phyloP scores from a whole-genome alignment of 768 basidiomycete genomes.

The Rubroboletus satanas region DNA sequence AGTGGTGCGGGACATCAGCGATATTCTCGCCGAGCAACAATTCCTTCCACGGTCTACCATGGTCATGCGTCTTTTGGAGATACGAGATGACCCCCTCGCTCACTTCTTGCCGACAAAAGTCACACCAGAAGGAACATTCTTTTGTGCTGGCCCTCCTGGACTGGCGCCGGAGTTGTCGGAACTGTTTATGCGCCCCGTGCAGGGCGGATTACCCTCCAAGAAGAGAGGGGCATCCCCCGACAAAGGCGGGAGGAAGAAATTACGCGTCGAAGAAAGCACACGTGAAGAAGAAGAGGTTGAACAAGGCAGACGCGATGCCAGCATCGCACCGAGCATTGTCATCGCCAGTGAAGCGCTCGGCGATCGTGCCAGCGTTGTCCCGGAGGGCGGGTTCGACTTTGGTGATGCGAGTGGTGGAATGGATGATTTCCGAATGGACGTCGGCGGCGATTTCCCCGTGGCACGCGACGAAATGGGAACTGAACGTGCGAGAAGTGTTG shows the following conservation, averaged over 20 bases:
- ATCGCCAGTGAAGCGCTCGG: conserved; percentile 55
- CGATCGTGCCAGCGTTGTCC: conserved; percentile 49
- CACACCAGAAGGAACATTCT: conserved; percentile 68
- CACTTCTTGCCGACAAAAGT: conserved; percentile 82
- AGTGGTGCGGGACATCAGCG: conserved; percentile 53
- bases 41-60: conserved; percentile 83
- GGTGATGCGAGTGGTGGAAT: conserved; percentile 49
- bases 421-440: conserved; percentile 73
- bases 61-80: conserved; percentile 82
- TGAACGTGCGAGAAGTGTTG: conserved; percentile 45
- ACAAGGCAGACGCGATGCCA: conserved; percentile 62
- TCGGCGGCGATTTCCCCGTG: conserved; percentile 44
- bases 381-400: conserved; percentile 59
- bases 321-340: conserved; percentile 58
- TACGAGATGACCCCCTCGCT: conserved; percentile 76
- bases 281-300: conserved; percentile 61
- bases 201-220: conserved; percentile 47
- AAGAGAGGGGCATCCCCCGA: conserved; percentile 59
- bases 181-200: conserved; percentile 78
- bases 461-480: conserved; percentile 31
- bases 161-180: conserved; percentile 76
- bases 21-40: conserved; percentile 74
- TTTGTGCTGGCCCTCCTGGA: conserved; percentile 83
- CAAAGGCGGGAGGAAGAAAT: conserved; percentile 53
- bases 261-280: conserved; percentile 49